phyloP scores from a whole-genome alignment of 441 rosid species.

The Isatis lusitanica region DNA sequence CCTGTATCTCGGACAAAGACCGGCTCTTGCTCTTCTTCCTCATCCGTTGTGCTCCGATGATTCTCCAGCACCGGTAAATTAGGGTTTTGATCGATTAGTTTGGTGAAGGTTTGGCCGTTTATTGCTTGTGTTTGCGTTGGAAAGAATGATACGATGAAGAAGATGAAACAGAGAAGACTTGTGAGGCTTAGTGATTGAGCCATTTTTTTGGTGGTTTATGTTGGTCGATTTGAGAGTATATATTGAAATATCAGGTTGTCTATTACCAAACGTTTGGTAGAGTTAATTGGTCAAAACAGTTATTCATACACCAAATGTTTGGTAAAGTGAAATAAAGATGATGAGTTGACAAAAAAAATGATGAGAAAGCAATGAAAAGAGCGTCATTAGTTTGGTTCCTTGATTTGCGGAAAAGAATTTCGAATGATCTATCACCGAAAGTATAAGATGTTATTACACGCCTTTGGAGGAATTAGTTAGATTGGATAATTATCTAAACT shows the following conservation, averaged over 20 bases:
- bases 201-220: slow-evolving; percentile 7
- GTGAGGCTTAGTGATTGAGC: slow-evolving; percentile 16
- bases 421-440: slow-evolving; percentile 28
- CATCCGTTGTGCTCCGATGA: neutral
- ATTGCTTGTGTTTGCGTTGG: slow-evolving; percentile 17
- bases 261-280: slow-evolving; percentile 19
- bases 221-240: slow-evolving; percentile 2
- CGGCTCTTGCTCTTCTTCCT: slow-evolving; percentile 21
- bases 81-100: neutral
- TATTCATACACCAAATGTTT: neutral
- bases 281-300: neutral
- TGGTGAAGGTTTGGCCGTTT: slow-evolving; percentile 6
- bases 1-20: slow-evolving; percentile 33
- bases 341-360: neutral
- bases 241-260: neutral
- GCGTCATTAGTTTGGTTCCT: slow-evolving; percentile 14
- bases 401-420: slow-evolving; percentile 31
- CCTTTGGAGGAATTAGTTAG: neutral
- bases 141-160: slow-evolving; percentile 9
- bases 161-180: neutral
- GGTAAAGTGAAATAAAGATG: neutral
- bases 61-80: neutral
- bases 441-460: neutral
- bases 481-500: neutral
- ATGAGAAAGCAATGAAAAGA: slow-evolving; percentile 6